Percentiles rank a stretch among this genome's conserved stretches.
Conservation (phyloP, 2,329 filamentous ascomycete species). For the Phialophora macrospora region DNA sequence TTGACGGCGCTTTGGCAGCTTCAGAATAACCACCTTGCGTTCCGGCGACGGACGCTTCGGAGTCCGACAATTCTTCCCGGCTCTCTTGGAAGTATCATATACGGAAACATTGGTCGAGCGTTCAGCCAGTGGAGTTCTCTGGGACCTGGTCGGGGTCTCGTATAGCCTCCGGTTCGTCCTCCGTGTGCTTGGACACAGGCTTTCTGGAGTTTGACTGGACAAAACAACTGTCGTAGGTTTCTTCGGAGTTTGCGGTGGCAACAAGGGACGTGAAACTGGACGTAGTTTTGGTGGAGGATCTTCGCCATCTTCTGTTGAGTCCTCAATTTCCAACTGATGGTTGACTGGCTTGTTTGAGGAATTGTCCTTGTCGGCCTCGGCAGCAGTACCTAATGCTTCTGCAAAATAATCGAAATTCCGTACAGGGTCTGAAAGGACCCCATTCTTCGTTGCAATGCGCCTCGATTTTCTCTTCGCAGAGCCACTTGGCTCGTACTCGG, state of each 20-base stretch:
- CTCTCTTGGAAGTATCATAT: conserved; percentile 1
- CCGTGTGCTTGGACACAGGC: conserved; percentile 27
- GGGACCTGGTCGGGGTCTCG: conserved; percentile 25
- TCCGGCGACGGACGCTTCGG: conserved; percentile 9
- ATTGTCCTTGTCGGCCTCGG: background rate
- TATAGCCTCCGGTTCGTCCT: conserved; percentile 6
- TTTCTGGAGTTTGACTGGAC: conserved; percentile 39
- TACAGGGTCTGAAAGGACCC: conserved; percentile 29
- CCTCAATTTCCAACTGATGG: conserved; percentile 30
- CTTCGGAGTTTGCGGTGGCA: conserved; percentile 24
- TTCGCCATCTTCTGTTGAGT: conserved; percentile 30
- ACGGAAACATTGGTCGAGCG: conserved; percentile 26
- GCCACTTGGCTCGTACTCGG: conserved; percentile 4
- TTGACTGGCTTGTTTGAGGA: background rate
- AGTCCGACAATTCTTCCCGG: conserved; percentile 14
- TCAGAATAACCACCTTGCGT: conserved; percentile 33
- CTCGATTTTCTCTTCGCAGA: conserved; percentile 26
- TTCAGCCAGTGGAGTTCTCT: conserved; percentile 32
- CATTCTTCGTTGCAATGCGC: conserved; percentile 28
- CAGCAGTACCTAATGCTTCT: conserved; percentile 16
- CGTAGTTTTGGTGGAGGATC: background rate
- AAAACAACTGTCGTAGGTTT: conserved; percentile 25
- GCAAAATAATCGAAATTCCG: conserved; percentile 31
- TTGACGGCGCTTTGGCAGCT: conserved; percentile 26
- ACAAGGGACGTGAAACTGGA: background rate